phyloP scores from a whole-genome alignment of 768 basidiomycete species.

The Tubosaeta sp. region DNA sequence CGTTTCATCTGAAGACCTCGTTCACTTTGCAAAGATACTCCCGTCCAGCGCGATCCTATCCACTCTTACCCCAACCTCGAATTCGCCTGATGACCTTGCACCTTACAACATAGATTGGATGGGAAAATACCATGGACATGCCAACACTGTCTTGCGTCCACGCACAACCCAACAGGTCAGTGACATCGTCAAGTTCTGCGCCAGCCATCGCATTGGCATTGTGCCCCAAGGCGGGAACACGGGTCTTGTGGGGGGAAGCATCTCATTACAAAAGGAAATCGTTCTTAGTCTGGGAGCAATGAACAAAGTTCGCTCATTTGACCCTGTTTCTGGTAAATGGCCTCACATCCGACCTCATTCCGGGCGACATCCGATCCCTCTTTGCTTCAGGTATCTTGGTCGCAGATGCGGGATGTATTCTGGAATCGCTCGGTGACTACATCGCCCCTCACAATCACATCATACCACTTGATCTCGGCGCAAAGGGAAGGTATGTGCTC shows the following conservation, averaged over 20 bases:
- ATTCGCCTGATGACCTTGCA: conserved; percentile 60
- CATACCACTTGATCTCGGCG: conserved; percentile 94
- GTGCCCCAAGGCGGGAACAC: conserved; percentile 99
- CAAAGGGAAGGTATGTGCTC: conserved; percentile 81
- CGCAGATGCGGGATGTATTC: conserved; percentile 91
- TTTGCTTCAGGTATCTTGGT: conserved; percentile 71
- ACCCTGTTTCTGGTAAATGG: conserved; percentile 69
- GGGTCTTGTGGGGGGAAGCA: conserved; percentile 92
- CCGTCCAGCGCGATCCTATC: conserved; percentile 62
- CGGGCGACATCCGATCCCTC: conserved; percentile 2
- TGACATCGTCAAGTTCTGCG: conserved; percentile 84
- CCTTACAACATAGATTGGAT: conserved; percentile 93
- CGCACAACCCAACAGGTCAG: conserved; percentile 85
- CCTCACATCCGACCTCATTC: conserved; percentile 1
- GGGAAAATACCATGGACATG: conserved; percentile 85
- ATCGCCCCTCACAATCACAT: conserved; percentile 87
- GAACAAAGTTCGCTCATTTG: conserved; percentile 77
- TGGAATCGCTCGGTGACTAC: conserved; percentile 83
- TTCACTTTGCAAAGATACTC: conserved; percentile 64
- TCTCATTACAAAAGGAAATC: conserved; percentile 84
- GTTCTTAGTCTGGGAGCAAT: conserved; percentile 82
- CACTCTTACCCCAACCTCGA: conserved; percentile 49
- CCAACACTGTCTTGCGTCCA: conserved; percentile 85
- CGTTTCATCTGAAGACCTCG: conserved; percentile 55
- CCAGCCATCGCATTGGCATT: conserved; percentile 74